A percentile compares a stretch with the other conserved stretches of the same genome.
phyloP scores from a whole-genome alignment of 2,329 filamentous ascomycete species.

The Hypoxylon sp. region DNA sequence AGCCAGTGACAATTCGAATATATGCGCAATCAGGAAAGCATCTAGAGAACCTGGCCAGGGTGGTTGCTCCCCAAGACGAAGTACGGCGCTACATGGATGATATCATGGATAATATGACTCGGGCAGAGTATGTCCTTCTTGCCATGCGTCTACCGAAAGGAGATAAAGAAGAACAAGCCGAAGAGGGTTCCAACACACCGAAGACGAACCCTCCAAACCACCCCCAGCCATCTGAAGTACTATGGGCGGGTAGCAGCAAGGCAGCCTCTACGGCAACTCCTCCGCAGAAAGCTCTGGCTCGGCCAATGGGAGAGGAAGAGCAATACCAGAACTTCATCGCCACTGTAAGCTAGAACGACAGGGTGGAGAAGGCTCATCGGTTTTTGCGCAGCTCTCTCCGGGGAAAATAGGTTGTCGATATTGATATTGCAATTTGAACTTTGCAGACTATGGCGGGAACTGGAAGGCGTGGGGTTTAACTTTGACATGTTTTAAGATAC shows the following conservation, averaged over 20 bases:
- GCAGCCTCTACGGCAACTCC: slow-evolving; percentile 31
- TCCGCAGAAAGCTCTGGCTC: slow-evolving; percentile 39
- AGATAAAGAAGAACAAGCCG: slow-evolving; percentile 47
- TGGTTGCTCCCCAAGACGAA: slow-evolving; percentile 70
- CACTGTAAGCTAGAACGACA: slow-evolving; percentile 45
- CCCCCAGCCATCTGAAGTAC: slow-evolving; percentile 40
- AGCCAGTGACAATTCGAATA: slow-evolving; percentile 73
- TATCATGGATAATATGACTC: slow-evolving; percentile 73
- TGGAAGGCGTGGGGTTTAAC: slow-evolving; percentile 10
- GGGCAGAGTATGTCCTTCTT: slow-evolving; percentile 71
- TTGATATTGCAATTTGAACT: background rate
- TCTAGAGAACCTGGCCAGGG: slow-evolving; percentile 67
- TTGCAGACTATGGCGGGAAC: too few species aligned
- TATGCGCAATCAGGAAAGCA: slow-evolving; percentile 62
- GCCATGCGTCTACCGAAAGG: slow-evolving; percentile 70
- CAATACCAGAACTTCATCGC: slow-evolving; percentile 58
- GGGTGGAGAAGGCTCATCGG: slow-evolving; percentile 13
- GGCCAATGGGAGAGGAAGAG: slow-evolving; percentile 52
- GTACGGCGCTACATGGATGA: slow-evolving; percentile 74
- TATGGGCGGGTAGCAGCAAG: slow-evolving; percentile 48
- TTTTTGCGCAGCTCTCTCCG: slow-evolving; percentile 15
- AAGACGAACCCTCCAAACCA: slow-evolving; percentile 39
- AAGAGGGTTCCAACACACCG: slow-evolving; percentile 43
- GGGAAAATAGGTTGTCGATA: background rate
- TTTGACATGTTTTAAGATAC: slow-evolving; percentile 30